Evolutionary conservation across 805 yeast species (phyloP), one percentile per base, ranked within the genome.

Genomic region (Starmerella gropengiesseri): DNA sequence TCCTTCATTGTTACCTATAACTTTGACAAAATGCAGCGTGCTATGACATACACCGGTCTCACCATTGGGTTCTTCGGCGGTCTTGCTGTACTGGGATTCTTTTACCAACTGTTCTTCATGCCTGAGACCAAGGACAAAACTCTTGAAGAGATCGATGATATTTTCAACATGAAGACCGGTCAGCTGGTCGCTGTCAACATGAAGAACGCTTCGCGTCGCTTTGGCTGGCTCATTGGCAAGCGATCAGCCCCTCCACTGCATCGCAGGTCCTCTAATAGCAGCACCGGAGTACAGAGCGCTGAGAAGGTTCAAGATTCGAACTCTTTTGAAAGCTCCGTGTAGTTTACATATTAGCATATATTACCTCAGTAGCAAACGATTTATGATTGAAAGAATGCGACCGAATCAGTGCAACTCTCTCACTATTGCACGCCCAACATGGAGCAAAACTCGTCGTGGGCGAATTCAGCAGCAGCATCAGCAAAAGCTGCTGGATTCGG

Each of bases 121-220:
- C 82, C 80, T 29, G 85, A 79, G 62, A 78, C 85, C 27, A 78
- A 77, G 62, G 78, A 73, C 53, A 74, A 71, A 62, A 75, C 84
- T 12, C 68, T 78, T 57, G 86, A 78, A 62, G 84, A 78, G 61
- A 73, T 78, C 46, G 85, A 78, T 55, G 77, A 71, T 38, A 63
- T 77, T 37, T 77, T 76, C 63, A 60, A 67, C 41, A 69, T 64
- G 55, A 66, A 75, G 20, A 67, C 81, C 1, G 29, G 54, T 16
- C 49, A 55, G 7, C 52, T 66, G 19, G 62, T 63, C 7, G 44
- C 43, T 2, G 7, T n/a, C 5, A 48, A 48, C 22, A n/a, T 44
- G 8, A 36, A 32, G 31, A 16, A 32, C 31, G 26, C 46, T 11
- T 35, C 20, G 5, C 22, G 26, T 3, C 32, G 45, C 31, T 33